Evolutionary conservation across 164 flowering plant species (phyloP).

Genomic region (Paratinospora sagittata): DNA sequence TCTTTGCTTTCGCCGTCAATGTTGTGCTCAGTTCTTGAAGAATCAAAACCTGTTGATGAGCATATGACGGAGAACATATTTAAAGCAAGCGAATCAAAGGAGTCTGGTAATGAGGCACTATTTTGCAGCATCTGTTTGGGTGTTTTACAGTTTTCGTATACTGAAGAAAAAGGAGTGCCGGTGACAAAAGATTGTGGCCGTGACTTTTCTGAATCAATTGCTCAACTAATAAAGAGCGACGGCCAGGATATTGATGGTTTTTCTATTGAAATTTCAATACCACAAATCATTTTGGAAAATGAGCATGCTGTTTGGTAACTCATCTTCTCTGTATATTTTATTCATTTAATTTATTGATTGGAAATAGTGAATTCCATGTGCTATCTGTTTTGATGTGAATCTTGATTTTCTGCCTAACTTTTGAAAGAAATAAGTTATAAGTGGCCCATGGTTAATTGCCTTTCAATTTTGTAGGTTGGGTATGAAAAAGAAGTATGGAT

Average conservation of each 20-base stretch:
- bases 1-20: conserved; percentile 22
- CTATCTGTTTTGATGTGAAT: not conserved
- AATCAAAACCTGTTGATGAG: conserved; percentile 8
- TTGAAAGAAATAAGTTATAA: not conserved
- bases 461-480: conserved; percentile 49
- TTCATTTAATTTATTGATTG: too few species aligned
- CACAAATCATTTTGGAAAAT: conserved; percentile 42
- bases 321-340: not conserved
- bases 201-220: conserved; percentile 40
- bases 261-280: conserved; percentile 70
- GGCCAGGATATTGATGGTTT: conserved; percentile 52
- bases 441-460: too few species aligned
- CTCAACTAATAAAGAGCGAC: conserved; percentile 42
- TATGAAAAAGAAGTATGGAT: conserved; percentile 57
- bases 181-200: conserved; percentile 24
- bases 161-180: conserved; percentile 25
- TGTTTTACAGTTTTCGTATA: conserved; percentile 47
- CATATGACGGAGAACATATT: conserved; percentile 3
- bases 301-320: conserved; percentile 49
- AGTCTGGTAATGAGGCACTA: conserved; percentile 16
- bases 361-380: too few species aligned
- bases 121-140: conserved; percentile 70
- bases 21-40: conserved; percentile 26
- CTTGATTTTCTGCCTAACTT: not conserved
- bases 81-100: conserved; percentile 7